Evolutionary conservation across 2,329 filamentous ascomycete genomes (phyloP).

Genomic region (Pseudomassariella vexata): DNA sequence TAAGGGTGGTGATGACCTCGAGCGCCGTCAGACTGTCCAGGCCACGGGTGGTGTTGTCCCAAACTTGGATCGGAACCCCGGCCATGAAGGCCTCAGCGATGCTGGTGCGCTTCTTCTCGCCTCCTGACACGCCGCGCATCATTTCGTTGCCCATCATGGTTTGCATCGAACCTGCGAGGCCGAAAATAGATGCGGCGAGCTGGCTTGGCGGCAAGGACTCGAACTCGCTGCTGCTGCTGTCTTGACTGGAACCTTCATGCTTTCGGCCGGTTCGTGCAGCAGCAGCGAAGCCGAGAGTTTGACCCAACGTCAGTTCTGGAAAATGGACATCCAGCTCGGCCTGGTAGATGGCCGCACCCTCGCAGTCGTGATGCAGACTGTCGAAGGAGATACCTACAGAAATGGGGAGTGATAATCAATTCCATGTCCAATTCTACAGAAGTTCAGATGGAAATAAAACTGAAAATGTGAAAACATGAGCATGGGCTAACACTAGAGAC

Average conservation of each 20-base stretch:
- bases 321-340: conserved; percentile 61
- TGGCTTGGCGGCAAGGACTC: no score
- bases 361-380: no score
- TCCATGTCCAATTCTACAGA: no score
- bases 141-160: conserved; percentile 66
- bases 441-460: no score
- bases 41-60: conserved; percentile 70
- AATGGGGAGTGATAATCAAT: no score
- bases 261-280: conserved; percentile 55
- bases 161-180: conserved; percentile 55
- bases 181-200: not conserved
- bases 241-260: no score
- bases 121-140: conserved; percentile 67
- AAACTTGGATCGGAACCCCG: conserved; percentile 56
- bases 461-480: no score
- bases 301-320: conserved; percentile 57
- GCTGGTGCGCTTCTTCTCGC: conserved; percentile 64
- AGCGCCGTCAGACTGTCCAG: conserved; percentile 71
- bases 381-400: no score
- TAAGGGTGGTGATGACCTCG: conserved; percentile 67
- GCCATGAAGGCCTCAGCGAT: conserved; percentile 58
- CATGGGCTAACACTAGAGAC: not conserved
- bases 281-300: conserved; percentile 59
- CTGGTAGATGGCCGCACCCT: conserved; percentile 57
- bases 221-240: conserved; percentile 65